These are phyloP conservation scores for Simmondsia chinensis DNA, from an alignment of 148 eudicot genomes.

Conservation along the genomic window DNA sequence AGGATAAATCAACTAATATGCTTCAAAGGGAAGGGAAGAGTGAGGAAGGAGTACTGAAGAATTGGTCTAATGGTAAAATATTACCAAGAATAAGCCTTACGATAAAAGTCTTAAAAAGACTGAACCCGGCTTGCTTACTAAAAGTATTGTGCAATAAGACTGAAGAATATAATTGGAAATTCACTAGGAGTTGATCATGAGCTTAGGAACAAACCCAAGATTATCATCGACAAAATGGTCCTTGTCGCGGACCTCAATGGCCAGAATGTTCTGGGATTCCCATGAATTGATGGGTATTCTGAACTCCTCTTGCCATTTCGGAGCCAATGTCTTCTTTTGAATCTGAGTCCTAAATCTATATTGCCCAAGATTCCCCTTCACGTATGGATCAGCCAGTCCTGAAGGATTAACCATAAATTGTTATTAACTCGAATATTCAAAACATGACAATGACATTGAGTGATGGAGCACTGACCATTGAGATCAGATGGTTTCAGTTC, in stretches of 20 bases:
- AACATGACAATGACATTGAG: not conserved
- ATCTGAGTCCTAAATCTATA: constrained; percentile 68
- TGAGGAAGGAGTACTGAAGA: no score
- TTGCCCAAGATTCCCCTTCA: constrained; percentile 72
- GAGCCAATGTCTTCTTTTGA: constrained; percentile 69
- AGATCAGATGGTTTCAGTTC: constrained; percentile 79
- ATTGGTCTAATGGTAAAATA: no score
- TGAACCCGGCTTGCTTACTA: no score
- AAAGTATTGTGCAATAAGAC: no score
- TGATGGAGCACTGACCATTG: constrained; percentile 51
- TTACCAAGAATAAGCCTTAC: no score
- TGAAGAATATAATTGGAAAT: no score
- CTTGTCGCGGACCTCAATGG: constrained; percentile 77
- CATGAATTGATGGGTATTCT: constrained; percentile 71
- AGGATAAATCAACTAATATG: no score
- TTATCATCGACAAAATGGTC: constrained; percentile 67
- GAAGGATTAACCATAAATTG: constrained; percentile 24
- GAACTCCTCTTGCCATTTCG: constrained; percentile 91
- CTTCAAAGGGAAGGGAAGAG: no score
- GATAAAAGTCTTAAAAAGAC: no score
- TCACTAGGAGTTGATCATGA: no score
- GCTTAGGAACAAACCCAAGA: constrained; percentile 53
- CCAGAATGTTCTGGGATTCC: constrained; percentile 55
- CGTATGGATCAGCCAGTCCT: constrained; percentile 94
- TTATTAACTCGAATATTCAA: not conserved